phyloP scores from a whole-genome alignment of 768 basidiomycete species.

The Phylloporus scabripes region DNA sequence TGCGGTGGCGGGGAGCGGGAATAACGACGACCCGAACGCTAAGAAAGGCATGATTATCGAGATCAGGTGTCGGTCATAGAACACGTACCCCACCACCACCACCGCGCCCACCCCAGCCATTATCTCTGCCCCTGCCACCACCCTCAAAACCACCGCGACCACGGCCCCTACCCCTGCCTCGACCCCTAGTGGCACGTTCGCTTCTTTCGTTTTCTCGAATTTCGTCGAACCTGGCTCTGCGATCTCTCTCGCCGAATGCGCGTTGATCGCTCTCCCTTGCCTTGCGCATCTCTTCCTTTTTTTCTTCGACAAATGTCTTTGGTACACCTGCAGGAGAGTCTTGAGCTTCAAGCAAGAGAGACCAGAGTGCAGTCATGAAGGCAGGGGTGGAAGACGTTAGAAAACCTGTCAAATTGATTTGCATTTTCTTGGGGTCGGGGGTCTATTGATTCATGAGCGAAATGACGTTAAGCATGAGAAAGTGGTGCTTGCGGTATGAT shows the following conservation, averaged over 20 bases:
- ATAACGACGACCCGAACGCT: constrained; percentile 44
- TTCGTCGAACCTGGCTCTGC: constrained; percentile 63
- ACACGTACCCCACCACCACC: constrained; percentile 50
- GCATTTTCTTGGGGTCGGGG: constrained; percentile 93
- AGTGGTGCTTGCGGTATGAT: constrained; percentile 69
- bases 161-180: constrained; percentile 56
- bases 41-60: constrained; percentile 7
- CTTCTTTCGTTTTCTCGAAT: constrained; percentile 58
- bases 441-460: too few species aligned
- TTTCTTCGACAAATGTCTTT: constrained; percentile 82
- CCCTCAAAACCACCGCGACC: constrained; percentile 46
- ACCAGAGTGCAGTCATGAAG: constrained; percentile 91
- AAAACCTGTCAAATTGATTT: constrained; percentile 91
- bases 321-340: constrained; percentile 85
- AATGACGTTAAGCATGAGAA: too few species aligned
- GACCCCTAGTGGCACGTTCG: constrained; percentile 41
- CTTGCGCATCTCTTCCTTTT: constrained; percentile 85
- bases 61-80: neutral
- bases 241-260: constrained; percentile 65
- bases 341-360: constrained; percentile 89
- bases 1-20: constrained; percentile 45
- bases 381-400: constrained; percentile 77
- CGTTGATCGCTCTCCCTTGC: constrained; percentile 58
- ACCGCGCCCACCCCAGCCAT: constrained; percentile 65
- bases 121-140: constrained; percentile 47